These are phyloP conservation scores for Geopyxis carbonaria DNA, from an alignment of 495 filamentous ascomycete species.

Conservation along the genomic window DNA sequence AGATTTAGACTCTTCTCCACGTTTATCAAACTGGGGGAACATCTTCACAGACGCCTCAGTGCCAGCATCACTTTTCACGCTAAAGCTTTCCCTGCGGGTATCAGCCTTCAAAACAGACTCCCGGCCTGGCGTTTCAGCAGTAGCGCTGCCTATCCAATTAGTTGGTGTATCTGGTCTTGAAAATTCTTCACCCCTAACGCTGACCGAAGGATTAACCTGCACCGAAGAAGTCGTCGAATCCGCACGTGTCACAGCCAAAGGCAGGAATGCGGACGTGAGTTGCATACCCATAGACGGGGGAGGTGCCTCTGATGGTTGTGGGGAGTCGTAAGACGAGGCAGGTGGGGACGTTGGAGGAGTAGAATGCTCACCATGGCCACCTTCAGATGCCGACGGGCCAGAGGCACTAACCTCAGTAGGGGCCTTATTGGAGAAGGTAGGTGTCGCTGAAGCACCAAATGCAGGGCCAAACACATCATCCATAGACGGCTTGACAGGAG, in stretches of 20 bases:
- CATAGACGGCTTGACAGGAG: conserved; percentile 42
- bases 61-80: conserved; percentile 24
- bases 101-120: conserved; percentile 17
- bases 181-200: conserved; percentile 45
- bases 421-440: conserved; percentile 27
- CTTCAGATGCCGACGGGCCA: conserved; percentile 34
- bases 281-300: conserved; percentile 35
- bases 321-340: conserved; percentile 35
- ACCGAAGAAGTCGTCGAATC: conserved; percentile 63
- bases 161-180: conserved; percentile 43
- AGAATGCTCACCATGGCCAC: conserved; percentile 23
- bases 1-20: conserved; percentile 24
- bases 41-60: conserved; percentile 20
- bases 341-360: conserved; percentile 47
- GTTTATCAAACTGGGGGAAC: conserved; percentile 13
- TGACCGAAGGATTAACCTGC: conserved; percentile 56
- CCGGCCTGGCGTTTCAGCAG: conserved; percentile 14
- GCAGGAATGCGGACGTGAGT: conserved; percentile 52
- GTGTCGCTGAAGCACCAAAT: conserved; percentile 32
- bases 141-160: conserved; percentile 21
- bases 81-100: conserved; percentile 22
- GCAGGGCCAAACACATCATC: conserved; percentile 80
- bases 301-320: conserved; percentile 34
- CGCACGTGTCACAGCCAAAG: conserved; percentile 40
- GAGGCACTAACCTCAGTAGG: conserved; percentile 32